These are phyloP conservation scores for Ceratobasidium sp. DNA, from an alignment of 1,284 basidiomycete species.

Conservation along the genomic window DNA sequence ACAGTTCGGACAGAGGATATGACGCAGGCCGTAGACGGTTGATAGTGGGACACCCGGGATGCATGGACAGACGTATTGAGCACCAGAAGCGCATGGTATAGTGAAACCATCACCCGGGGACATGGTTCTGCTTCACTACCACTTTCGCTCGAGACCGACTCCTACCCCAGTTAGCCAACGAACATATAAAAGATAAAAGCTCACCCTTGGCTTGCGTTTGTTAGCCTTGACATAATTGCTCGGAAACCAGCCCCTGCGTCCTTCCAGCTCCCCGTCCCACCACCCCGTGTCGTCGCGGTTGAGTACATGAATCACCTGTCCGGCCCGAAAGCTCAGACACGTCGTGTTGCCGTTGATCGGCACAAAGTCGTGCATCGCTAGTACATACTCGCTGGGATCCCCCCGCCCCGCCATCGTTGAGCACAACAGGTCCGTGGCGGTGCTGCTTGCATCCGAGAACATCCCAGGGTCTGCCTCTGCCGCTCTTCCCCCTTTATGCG, in stretches of 20 bases:
- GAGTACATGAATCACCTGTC: constrained; percentile 89
- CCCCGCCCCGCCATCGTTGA: constrained; percentile 23
- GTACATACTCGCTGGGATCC: constrained; percentile 58
- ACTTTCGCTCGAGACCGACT: neutral
- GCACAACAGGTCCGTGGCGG: neutral
- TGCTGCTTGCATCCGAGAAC: neutral
- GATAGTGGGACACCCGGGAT: constrained; percentile 80
- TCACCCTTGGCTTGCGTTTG: neutral
- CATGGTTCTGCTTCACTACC: constrained; percentile 33
- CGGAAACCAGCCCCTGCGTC: constrained; percentile 96
- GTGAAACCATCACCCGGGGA: constrained; percentile 52
- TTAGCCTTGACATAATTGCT: constrained; percentile 67
- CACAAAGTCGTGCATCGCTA: constrained; percentile 87
- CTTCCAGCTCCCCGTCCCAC: constrained; percentile 97
- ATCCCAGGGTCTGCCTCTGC: neutral
- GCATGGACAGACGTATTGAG: constrained; percentile 83
- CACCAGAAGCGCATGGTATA: constrained; percentile 84
- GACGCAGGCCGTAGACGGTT: constrained; percentile 84
- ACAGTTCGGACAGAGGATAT: constrained; percentile 95
- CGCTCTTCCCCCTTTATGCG: neutral
- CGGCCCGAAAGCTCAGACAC: constrained; percentile 86
- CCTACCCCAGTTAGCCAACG: neutral
- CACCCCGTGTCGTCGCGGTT: constrained; percentile 90
- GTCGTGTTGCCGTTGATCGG: constrained; percentile 75
- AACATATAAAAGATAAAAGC: neutral